Evolutionary conservation across 2,329 filamentous ascomycete genomes (phyloP).

Genomic region (Colletotrichum brevisporum): DNA sequence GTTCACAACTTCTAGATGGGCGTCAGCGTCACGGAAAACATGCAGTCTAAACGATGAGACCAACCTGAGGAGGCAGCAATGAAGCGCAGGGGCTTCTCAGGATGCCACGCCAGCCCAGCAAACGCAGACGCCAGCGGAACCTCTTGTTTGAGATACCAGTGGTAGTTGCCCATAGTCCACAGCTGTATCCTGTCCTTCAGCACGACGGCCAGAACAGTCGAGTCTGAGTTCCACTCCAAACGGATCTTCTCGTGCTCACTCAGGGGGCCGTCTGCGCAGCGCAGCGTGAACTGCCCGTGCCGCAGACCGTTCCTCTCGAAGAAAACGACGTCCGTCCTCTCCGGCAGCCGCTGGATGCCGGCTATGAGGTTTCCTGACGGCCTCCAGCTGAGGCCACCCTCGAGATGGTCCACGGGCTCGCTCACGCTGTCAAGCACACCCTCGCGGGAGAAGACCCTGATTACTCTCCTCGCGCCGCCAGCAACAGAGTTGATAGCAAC

Average conservation of each 20-base stretch:
- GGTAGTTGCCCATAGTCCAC: constrained; percentile 98
- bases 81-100: constrained; percentile 83
- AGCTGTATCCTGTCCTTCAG: constrained; percentile 84
- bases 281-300: constrained; percentile 93
- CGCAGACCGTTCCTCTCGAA: constrained; percentile 97
- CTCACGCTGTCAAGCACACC: constrained; percentile 93
- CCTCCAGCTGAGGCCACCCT: constrained; percentile 89
- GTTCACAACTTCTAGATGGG: constrained; percentile 61
- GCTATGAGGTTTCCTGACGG: constrained; percentile 92
- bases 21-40: constrained; percentile 32
- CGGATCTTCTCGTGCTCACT: constrained; percentile 70
- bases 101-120: constrained; percentile 78
- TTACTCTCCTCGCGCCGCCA: constrained; percentile 77
- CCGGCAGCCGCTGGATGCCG: constrained; percentile 80
- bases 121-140: constrained; percentile 62
- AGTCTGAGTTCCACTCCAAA: constrained; percentile 92
- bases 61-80: constrained; percentile 67
- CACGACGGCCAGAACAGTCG: constrained; percentile 87
- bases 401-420: constrained; percentile 94
- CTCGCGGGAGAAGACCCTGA: constrained; percentile 92
- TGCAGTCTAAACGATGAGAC: constrained; percentile 34
- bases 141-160: constrained; percentile 98
- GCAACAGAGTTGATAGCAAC: constrained; percentile 89
- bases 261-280: constrained; percentile 71
- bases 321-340: constrained; percentile 87